A percentile compares a stretch with the other conserved stretches of the same genome.
phyloP scores from a whole-genome alignment of 2,329 filamentous ascomycete genomes.

The Phialophora verrucosa region DNA sequence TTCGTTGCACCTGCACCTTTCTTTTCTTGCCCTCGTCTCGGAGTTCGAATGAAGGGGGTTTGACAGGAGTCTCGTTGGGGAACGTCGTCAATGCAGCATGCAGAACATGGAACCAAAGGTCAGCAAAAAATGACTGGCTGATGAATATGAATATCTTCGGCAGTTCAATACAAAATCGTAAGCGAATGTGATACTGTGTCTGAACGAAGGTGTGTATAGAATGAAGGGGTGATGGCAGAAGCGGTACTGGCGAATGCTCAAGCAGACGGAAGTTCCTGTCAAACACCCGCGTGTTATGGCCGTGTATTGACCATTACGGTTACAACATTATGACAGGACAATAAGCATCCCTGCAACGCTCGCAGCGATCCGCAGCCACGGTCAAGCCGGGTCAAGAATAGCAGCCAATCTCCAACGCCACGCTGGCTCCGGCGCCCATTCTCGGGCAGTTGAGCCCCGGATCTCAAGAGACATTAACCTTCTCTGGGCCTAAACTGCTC shows the following conservation, averaged over 20 bases:
- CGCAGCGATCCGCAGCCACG: conserved; percentile 19
- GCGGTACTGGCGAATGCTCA: neutral
- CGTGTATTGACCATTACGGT: conserved; percentile 24
- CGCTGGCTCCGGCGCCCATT: conserved; percentile 9
- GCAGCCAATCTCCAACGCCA: conserved; percentile 24
- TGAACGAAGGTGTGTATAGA: conserved; percentile 17
- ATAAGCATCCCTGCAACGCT: conserved; percentile 17
- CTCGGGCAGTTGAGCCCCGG: conserved; percentile 12
- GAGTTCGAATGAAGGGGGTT: conserved; percentile 12
- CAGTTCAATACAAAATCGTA: conserved; percentile 8
- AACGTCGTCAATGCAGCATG: conserved; percentile 18
- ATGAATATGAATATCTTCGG: conserved; percentile 3
- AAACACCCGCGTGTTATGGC: conserved; percentile 6
- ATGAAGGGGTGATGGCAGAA: conserved; percentile 1
- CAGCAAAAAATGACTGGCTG: conserved; percentile 4
- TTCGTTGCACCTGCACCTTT: neutral
- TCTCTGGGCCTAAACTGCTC: conserved; percentile 10
- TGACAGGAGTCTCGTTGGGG: neutral
- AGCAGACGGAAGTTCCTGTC: neutral
- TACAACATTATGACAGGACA: conserved; percentile 18
- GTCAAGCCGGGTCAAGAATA: conserved; percentile 23
- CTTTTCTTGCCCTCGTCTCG: neutral
- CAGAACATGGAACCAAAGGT: conserved; percentile 1
- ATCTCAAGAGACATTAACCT: conserved; percentile 1
- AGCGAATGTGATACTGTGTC: conserved; percentile 16